A percentile compares a stretch with the other conserved stretches of the same genome.
phyloP scores from a whole-genome alignment of 1,284 basidiomycete species.

The Cystobasidium pallidum region DNA sequence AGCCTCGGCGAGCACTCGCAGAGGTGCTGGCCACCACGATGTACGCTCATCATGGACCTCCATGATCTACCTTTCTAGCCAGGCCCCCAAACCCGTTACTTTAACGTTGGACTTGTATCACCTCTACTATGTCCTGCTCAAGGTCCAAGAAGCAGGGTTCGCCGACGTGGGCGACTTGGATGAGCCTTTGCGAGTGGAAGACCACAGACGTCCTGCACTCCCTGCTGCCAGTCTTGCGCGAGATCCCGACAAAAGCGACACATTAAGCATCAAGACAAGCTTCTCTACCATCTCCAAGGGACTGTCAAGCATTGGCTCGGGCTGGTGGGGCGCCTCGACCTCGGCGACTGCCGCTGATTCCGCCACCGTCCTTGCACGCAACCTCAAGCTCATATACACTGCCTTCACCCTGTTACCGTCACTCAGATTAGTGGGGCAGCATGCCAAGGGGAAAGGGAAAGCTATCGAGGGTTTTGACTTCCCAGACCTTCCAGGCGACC shows the following conservation, averaged over 20 bases:
- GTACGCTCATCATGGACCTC: conserved; percentile 64
- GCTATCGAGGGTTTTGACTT: conserved; percentile 68
- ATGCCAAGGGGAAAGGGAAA: conserved; percentile 65
- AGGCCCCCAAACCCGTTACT: conserved; percentile 58
- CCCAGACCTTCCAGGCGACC: conserved; percentile 72
- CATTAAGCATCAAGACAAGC: conserved; percentile 28
- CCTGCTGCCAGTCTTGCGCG: conserved; percentile 4
- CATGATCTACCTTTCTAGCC: conserved; percentile 53
- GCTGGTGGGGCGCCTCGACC: conserved; percentile 36
- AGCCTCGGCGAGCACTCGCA: conserved; percentile 58
- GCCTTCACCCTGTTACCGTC: conserved; percentile 84
- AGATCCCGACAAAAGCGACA: conserved; percentile 36
- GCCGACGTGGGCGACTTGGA: conserved; percentile 75
- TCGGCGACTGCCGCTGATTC: conserved; percentile 4
- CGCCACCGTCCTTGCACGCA: conserved; percentile 62
- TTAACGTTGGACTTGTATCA: conserved; percentile 77
- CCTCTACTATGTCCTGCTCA: conserved; percentile 83
- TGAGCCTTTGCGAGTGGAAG: conserved; percentile 66
- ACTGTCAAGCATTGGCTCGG: conserved; percentile 60
- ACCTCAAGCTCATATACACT: conserved; percentile 83
- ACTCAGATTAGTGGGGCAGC: conserved; percentile 57
- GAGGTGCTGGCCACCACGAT: conserved; percentile 61
- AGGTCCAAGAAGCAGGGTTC: conserved; percentile 76
- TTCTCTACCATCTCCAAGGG: conserved; percentile 67
- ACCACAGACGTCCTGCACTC: conserved; percentile 66